Percentiles rank a stretch among this genome's conserved stretches.
Conservation (phyloP, 176 grass and related monocot species). For the Miscanthus lutarioriparius region DNA sequence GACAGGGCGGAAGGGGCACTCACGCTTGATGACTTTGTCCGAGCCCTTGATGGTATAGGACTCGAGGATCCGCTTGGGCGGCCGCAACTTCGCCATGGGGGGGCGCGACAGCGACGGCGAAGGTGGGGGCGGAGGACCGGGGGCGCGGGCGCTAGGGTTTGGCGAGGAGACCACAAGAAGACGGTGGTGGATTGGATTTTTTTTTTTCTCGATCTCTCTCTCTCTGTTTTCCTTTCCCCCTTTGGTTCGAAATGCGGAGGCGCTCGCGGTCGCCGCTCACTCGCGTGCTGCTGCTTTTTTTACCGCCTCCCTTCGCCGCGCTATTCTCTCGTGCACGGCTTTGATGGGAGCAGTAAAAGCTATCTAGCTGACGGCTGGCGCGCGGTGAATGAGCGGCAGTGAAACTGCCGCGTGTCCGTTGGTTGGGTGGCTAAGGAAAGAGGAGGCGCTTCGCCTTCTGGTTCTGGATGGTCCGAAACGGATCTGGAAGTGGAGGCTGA, state of each 20-base stretch:
- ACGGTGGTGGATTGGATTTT: conserved; percentile 6
- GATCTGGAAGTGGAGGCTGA: neutral
- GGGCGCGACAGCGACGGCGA: conserved; percentile 1
- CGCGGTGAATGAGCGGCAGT: no score
- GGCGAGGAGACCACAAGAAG: conserved; percentile 8
- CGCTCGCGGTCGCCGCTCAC: neutral
- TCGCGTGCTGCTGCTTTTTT: neutral
- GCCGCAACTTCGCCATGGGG: conserved; percentile 71
- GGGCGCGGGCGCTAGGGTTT: conserved; percentile 41
- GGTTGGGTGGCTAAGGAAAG: neutral
- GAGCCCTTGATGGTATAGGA: conserved; percentile 90
- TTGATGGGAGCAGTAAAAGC: conserved; percentile 7
- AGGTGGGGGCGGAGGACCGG: conserved; percentile 6
- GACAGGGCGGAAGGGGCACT: conserved; percentile 2
- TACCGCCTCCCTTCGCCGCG: neutral
- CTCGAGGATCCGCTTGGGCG: conserved; percentile 81
- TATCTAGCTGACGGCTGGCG: neutral
- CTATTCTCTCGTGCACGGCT: conserved; percentile 1
- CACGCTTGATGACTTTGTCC: conserved; percentile 87
- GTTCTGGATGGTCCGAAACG: conserved; percentile 28
- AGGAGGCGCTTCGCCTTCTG: neutral
- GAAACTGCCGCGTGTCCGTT: neutral
- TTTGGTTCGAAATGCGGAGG: conserved; percentile 5
- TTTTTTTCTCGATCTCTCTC: neutral
- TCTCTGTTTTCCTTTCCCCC: neutral